Conservation (phyloP, 1,139 yeast species). For the Blastobotrys arbuscula region DNA sequence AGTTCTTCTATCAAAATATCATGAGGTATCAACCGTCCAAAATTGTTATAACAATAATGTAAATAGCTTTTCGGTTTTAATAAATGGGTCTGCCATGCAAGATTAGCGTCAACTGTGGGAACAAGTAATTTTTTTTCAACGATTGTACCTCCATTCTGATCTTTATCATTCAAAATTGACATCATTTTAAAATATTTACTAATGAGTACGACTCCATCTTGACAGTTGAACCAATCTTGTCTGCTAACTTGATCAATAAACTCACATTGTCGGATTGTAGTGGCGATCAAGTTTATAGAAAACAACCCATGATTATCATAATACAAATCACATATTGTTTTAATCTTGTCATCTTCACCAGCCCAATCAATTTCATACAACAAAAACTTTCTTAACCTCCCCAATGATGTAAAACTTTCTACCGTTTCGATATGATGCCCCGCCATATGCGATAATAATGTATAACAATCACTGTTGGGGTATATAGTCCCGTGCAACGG, state of each 20-base stretch:
- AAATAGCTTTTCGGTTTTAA: constrained; percentile 31
- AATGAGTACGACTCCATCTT: constrained; percentile 27
- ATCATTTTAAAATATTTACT: constrained; percentile 33
- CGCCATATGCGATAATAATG: neutral
- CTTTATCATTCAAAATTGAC: constrained; percentile 21
- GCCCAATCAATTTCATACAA: neutral
- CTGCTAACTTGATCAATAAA: constrained; percentile 34
- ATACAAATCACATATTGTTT: neutral
- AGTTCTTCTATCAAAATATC: constrained; percentile 32
- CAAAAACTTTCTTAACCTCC: neutral
- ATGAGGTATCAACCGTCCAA: constrained; percentile 29
- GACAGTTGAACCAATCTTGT: constrained; percentile 27
- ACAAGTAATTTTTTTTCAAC: constrained; percentile 24
- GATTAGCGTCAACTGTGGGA: constrained; percentile 40
- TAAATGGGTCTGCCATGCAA: constrained; percentile 42
- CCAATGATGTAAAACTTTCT: neutral
- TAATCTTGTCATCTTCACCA: neutral
- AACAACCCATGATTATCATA: constrained; percentile 8
- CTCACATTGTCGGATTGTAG: constrained; percentile 35
- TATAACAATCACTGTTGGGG: neutral
- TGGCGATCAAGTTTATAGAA: constrained; percentile 33
- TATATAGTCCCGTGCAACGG: neutral
- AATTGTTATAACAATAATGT: constrained; percentile 22
- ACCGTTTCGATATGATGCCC: neutral
- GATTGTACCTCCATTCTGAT: constrained; percentile 17